Evolutionary conservation across 169 alveolate genomes (phyloP).

Genomic region (Perkinsus chesapeaki): DNA sequence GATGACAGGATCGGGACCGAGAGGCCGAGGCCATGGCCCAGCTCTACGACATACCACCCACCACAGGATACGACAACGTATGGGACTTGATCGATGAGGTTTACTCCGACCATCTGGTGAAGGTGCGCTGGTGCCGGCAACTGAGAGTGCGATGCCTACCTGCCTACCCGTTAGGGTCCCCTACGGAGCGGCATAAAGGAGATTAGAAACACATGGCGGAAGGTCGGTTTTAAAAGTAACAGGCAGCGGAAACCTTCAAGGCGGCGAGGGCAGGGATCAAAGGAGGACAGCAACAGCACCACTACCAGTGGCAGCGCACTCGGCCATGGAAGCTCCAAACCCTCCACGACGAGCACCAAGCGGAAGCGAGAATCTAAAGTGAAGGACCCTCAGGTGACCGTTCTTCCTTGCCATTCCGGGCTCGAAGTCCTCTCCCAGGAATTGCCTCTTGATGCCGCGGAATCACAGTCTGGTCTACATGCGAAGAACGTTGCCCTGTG

Average conservation of each 20-base stretch:
- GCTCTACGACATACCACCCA: neutral
- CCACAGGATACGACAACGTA: neutral
- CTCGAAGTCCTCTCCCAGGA: too few relatives aligned
- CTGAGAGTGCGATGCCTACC: neutral
- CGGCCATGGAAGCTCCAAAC: too few relatives aligned
- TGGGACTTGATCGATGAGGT: neutral
- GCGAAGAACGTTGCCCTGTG: neutral
- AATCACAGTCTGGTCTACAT: too few relatives aligned
- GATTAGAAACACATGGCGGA: neutral
- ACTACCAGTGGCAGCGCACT: neutral
- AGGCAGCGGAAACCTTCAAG: neutral
- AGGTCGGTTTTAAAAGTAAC: neutral
- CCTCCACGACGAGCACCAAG: neutral
- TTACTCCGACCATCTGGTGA: neutral
- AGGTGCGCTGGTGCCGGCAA: neutral
- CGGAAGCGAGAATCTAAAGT: neutral
- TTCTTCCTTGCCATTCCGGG: neutral
- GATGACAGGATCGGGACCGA: neutral
- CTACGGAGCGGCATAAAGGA: neutral
- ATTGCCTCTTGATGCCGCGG: too few relatives aligned
- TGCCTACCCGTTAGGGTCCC: neutral
- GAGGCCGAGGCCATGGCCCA: neutral
- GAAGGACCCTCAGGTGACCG: neutral
- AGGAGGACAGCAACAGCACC: neutral
- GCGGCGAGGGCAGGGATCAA: neutral